Percentiles rank a stretch among this genome's conserved stretches.
phyloP scores from a whole-genome alignment of 83 land plant species.

The Picea engelmannii region DNA sequence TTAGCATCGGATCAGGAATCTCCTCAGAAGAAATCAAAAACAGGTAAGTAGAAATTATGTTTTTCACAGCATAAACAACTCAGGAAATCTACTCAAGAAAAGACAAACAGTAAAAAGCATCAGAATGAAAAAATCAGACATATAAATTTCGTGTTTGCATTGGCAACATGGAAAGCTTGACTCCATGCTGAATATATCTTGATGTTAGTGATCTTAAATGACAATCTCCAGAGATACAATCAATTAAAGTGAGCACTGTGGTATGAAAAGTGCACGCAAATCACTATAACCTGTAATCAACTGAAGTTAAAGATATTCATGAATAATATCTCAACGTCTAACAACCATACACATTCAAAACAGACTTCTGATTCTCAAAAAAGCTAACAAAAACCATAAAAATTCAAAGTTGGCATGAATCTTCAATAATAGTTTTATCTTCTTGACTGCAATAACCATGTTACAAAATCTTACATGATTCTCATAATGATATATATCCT shows the following conservation, averaged over 20 bases:
- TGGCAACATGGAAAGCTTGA: background rate
- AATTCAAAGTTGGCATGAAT: background rate
- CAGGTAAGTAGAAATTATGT: background rate
- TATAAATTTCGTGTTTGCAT: conserved; percentile 1
- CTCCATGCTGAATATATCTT: background rate
- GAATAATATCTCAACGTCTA: background rate
- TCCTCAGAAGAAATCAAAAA: background rate
- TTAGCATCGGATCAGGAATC: background rate
- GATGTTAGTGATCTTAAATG: background rate
- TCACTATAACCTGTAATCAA: conserved; percentile 3
- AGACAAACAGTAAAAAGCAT: background rate
- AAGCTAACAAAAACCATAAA: background rate
- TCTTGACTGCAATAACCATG: too few relatives aligned
- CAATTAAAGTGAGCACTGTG: background rate
- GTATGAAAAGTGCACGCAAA: background rate
- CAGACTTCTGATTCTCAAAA: too few relatives aligned
- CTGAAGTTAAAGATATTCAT: background rate
- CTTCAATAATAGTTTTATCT: background rate
- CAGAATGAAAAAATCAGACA: background rate
- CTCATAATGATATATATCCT: too few relatives aligned
- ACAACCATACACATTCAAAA: background rate
- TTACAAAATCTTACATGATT: too few relatives aligned
- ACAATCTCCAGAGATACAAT: background rate
- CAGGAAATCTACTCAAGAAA: background rate
- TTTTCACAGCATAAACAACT: background rate